Percentiles rank a stretch among this genome's conserved stretches.
These are phyloP conservation scores for Nidularia pulvinata DNA, from an alignment of 768 basidiomycete genomes.

Conservation along the genomic window DNA sequence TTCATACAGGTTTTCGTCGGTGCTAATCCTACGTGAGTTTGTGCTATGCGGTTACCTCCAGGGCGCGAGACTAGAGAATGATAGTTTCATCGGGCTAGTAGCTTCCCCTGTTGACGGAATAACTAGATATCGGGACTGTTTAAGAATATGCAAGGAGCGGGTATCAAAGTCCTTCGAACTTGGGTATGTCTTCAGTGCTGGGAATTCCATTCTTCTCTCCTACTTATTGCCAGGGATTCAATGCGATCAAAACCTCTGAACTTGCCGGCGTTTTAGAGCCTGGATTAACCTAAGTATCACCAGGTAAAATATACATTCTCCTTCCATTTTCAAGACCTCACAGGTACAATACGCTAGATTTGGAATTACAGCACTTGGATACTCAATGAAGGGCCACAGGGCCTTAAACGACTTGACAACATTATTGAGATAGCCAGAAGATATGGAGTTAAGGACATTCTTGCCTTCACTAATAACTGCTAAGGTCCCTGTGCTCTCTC, in stretches of 20 bases:
- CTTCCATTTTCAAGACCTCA: background rate
- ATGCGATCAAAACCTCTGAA: slow-evolving; percentile 42
- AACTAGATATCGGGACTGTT: slow-evolving; percentile 48
- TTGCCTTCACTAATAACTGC: slow-evolving; percentile 61
- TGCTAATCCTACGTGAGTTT: slow-evolving; percentile 47
- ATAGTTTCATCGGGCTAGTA: slow-evolving; percentile 37
- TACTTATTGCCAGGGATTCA: slow-evolving; percentile 31
- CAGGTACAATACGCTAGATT: slow-evolving; percentile 19
- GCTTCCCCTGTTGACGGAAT: slow-evolving; percentile 49
- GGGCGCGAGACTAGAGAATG: background rate
- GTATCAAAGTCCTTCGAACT: slow-evolving; percentile 52
- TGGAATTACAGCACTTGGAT: slow-evolving; percentile 49
- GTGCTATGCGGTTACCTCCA: background rate
- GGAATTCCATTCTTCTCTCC: background rate
- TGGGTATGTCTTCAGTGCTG: slow-evolving; percentile 33
- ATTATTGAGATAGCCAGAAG: slow-evolving; percentile 47
- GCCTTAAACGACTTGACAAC: slow-evolving; percentile 50
- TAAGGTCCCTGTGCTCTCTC: slow-evolving; percentile 8
- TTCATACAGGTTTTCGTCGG: slow-evolving; percentile 43
- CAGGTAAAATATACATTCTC: slow-evolving; percentile 23
- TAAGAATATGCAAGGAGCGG: slow-evolving; percentile 42
- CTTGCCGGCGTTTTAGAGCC: slow-evolving; percentile 37
- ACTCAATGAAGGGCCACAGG: slow-evolving; percentile 53
- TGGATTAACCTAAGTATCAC: slow-evolving; percentile 48
- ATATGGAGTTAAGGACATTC: slow-evolving; percentile 48